phyloP scores from a whole-genome alignment of 2,329 filamentous ascomycete species.

The Madurella mycetomatis region DNA sequence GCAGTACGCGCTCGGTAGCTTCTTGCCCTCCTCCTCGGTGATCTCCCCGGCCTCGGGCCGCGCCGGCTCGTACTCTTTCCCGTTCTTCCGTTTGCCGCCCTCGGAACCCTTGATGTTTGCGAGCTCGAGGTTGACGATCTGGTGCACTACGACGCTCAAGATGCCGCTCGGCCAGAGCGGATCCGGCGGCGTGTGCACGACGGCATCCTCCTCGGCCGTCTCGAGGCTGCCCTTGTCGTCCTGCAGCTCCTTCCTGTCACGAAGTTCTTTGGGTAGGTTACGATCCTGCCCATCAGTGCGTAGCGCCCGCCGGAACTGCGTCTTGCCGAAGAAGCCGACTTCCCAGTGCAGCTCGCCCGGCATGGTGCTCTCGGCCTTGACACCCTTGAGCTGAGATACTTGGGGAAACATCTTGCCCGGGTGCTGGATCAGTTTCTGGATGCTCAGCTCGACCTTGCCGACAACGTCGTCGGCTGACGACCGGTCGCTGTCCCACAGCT shows the following conservation, averaged over 20 bases:
- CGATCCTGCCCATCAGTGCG: slow-evolving; percentile 83
- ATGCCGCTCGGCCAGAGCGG: slow-evolving; percentile 94
- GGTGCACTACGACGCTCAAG: slow-evolving; percentile 80
- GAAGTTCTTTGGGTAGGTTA: slow-evolving; percentile 67
- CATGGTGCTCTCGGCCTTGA: slow-evolving; percentile 82
- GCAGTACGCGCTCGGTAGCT: slow-evolving; percentile 87
- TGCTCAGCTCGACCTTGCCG: slow-evolving; percentile 87
- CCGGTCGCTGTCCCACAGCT: slow-evolving; percentile 94
- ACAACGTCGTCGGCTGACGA: slow-evolving; percentile 92
- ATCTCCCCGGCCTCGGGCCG: slow-evolving; percentile 75
- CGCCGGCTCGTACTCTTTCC: slow-evolving; percentile 83
- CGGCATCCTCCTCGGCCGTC: slow-evolving; percentile 72
- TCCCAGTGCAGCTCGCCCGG: slow-evolving; percentile 94
- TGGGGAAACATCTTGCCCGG: slow-evolving; percentile 91
- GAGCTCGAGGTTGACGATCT: slow-evolving; percentile 93
- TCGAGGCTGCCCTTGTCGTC: slow-evolving; percentile 81
- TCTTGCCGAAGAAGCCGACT: slow-evolving; percentile 91
- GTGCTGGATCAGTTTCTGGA: slow-evolving; percentile 92
- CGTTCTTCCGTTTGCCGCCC: slow-evolving; percentile 64
- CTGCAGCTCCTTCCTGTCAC: slow-evolving; percentile 71
- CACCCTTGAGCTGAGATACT: slow-evolving; percentile 73
- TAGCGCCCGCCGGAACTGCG: slow-evolving; percentile 77
- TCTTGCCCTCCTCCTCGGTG: slow-evolving; percentile 75
- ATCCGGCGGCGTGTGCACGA: slow-evolving; percentile 85
- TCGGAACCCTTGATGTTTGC: slow-evolving; percentile 81